These are phyloP conservation scores for Physcomitrellopsis africana DNA, from an alignment of 225 moss, liverwort and hornwort species.

Conservation along the genomic window DNA sequence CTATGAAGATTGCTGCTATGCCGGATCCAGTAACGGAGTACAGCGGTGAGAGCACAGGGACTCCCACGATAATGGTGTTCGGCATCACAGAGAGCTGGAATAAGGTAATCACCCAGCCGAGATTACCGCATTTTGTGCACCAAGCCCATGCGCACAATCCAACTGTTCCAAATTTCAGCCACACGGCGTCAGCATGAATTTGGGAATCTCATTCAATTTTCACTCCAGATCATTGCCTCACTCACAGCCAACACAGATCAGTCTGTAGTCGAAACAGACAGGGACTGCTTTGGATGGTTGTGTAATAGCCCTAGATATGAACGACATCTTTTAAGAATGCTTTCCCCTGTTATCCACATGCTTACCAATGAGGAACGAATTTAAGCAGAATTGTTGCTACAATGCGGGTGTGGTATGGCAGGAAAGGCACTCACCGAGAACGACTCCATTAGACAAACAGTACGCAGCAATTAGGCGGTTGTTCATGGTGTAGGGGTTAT, in stretches of 20 bases:
- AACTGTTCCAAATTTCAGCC: slow-evolving; percentile 7
- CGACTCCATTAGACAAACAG: slow-evolving; percentile 35
- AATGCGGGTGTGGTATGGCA: background rate
- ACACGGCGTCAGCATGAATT: slow-evolving; percentile 5
- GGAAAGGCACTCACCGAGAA: slow-evolving; percentile 36
- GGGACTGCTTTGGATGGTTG: background rate
- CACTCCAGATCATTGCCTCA: background rate
- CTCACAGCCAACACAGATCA: no score
- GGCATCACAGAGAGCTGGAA: slow-evolving; percentile 53
- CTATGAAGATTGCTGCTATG: slow-evolving; percentile 59
- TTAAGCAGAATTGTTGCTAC: no score
- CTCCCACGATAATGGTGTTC: slow-evolving; percentile 62
- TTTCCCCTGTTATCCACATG: no score
- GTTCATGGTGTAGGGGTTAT: slow-evolving; percentile 58
- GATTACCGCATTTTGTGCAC: slow-evolving; percentile 23
- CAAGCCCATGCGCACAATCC: slow-evolving; percentile 43
- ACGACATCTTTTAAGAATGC: no score
- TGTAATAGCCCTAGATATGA: no score
- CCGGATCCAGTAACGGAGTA: slow-evolving; percentile 46
- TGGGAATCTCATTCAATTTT: background rate
- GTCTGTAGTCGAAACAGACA: background rate
- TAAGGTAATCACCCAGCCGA: slow-evolving; percentile 62
- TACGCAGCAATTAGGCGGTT: slow-evolving; percentile 48
- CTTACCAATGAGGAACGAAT: no score
- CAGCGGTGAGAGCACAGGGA: slow-evolving; percentile 55